These are phyloP conservation scores for Phaeosphaeria sp. DNA, from an alignment of 2,329 filamentous ascomycete genomes.

Conservation along the genomic window DNA sequence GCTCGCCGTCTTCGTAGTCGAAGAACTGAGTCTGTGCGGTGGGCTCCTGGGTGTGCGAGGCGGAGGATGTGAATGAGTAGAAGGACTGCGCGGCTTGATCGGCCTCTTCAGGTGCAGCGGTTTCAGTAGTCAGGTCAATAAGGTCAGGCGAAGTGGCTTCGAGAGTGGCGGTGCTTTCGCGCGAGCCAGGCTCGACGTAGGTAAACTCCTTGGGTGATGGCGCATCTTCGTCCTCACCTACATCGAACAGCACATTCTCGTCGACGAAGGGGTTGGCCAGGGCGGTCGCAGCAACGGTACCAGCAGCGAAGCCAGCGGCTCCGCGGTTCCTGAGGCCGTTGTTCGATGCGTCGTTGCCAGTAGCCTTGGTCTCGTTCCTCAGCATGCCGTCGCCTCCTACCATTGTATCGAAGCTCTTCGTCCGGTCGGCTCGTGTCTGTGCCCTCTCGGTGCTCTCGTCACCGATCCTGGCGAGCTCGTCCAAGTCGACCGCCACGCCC, in stretches of 20 bases:
- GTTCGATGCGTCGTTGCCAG: slow-evolving; percentile 26
- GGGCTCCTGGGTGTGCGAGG: slow-evolving; percentile 16
- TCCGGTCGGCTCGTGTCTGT: slow-evolving; percentile 25
- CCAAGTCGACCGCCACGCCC: slow-evolving; percentile 51
- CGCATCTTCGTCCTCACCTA: slow-evolving; percentile 40
- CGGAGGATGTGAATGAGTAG: slow-evolving; percentile 43
- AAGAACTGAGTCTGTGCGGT: slow-evolving; percentile 7
- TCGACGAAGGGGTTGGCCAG: slow-evolving; percentile 56
- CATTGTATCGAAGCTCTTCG: slow-evolving; percentile 49
- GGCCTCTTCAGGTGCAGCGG: slow-evolving; percentile 23
- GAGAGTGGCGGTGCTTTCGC: slow-evolving; percentile 41
- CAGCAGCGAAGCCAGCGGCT: slow-evolving; percentile 47
- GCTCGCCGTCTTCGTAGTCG: slow-evolving; percentile 31
- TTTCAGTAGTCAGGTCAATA: slow-evolving; percentile 42
- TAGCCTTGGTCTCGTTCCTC: slow-evolving; percentile 33
- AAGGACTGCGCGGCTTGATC: slow-evolving; percentile 44
- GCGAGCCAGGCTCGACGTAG: slow-evolving; percentile 31
- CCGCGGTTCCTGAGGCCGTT: slow-evolving; percentile 37
- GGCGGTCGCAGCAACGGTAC: slow-evolving; percentile 42
- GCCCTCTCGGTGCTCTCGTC: slow-evolving; percentile 32
- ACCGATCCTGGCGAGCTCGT: slow-evolving; percentile 47
- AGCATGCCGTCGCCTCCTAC: slow-evolving; percentile 51
- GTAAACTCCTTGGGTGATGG: slow-evolving; percentile 35
- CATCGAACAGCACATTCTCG: slow-evolving; percentile 52
- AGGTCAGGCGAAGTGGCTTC: slow-evolving; percentile 30